Conservation (phyloP, 345 rosid genomes). For the Corchorus capsularis region DNA sequence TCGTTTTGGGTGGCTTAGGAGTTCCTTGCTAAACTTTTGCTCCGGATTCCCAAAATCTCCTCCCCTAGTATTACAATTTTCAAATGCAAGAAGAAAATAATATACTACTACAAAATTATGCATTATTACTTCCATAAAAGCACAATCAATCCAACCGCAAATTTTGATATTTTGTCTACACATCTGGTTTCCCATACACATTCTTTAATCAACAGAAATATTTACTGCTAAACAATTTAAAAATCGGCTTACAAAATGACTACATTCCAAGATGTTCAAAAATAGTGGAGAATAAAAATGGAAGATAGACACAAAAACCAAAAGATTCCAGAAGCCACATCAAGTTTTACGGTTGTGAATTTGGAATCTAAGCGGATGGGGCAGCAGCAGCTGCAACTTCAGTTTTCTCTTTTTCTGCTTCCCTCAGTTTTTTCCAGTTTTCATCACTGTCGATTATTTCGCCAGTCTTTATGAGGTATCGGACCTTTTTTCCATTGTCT, state of each 20-base stretch:
- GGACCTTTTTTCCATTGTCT: constrained; percentile 66
- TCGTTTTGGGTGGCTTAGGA: too few species aligned
- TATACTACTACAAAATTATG: background rate
- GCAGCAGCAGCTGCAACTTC: constrained; percentile 48
- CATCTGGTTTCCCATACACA: background rate
- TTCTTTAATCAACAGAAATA: constrained; percentile 4
- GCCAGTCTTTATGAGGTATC: constrained; percentile 84
- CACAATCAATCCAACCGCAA: background rate
- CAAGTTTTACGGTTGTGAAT: background rate
- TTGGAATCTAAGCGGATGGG: constrained; percentile 18
- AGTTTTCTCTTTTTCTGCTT: constrained; percentile 46
- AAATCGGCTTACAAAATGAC: background rate
- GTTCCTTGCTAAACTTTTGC: too few species aligned
- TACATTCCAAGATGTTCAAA: background rate
- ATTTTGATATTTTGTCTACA: background rate
- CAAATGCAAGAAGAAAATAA: background rate
- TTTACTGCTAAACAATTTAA: background rate
- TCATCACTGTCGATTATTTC: constrained; percentile 74
- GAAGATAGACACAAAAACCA: background rate
- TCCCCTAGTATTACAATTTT: too few species aligned
- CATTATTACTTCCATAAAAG: background rate
- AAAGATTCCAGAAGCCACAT: constrained; percentile 8
- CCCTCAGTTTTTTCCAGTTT: constrained; percentile 83
- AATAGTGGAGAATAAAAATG: background rate
- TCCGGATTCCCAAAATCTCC: too few species aligned